Conservation (phyloP, 768 basidiomycete species). For the Agaricus sinodeliciosus region DNA sequence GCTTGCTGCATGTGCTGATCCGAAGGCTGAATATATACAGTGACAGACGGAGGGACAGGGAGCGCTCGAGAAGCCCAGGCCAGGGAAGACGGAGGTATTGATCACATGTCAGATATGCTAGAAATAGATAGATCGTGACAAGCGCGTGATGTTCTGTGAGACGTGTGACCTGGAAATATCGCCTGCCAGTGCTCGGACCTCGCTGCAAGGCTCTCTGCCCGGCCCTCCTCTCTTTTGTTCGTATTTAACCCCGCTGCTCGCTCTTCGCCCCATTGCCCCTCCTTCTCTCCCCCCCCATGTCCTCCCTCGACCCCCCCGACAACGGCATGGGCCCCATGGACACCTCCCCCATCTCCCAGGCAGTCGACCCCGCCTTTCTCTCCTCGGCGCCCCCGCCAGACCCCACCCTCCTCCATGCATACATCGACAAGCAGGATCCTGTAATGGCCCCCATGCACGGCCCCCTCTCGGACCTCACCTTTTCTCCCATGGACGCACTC, state of each 20-base stretch:
- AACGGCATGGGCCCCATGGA: constrained; percentile 27
- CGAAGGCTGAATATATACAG: constrained; percentile 27
- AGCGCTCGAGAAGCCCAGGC: constrained; percentile 68
- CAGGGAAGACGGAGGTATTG: constrained; percentile 58
- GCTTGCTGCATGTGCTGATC: constrained; percentile 22
- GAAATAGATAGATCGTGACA: background rate
- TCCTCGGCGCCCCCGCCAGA: constrained; percentile 15
- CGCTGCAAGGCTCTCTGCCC: constrained; percentile 2
- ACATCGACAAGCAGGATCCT: constrained; percentile 25
- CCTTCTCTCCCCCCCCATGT: background rate
- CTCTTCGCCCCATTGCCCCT: background rate
- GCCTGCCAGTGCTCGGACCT: constrained; percentile 9
- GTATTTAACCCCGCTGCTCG: background rate
- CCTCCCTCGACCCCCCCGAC: constrained; percentile 17
- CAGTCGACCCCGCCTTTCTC: constrained; percentile 19
- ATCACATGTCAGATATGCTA: constrained; percentile 13
- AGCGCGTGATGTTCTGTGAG: background rate
- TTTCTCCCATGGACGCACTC: constrained; percentile 25
- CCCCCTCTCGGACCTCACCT: constrained; percentile 29
- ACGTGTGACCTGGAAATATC: constrained; percentile 11
- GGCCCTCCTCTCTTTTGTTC: background rate
- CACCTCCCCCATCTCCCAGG: constrained; percentile 24
- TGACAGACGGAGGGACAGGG: constrained; percentile 66
- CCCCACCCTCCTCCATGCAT: constrained; percentile 26
- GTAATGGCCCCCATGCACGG: constrained; percentile 29